Evolutionary conservation across 179 eudicot species (phyloP).

Genomic region (Gypsophila paniculata): DNA sequence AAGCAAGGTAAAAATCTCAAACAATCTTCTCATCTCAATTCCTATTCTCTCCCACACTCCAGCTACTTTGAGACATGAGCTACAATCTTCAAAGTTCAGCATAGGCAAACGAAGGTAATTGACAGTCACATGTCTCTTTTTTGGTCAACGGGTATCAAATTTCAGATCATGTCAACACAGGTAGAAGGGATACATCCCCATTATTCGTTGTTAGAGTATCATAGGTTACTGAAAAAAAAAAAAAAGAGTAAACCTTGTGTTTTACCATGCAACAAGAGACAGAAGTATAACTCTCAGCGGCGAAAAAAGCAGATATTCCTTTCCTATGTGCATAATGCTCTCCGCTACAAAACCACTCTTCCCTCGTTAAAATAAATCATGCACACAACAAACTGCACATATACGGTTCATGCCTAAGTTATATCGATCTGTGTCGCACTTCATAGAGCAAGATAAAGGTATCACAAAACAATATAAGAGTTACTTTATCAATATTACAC

Average conservation of each 20-base stretch:
- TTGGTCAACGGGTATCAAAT: too few species aligned
- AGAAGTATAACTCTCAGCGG: background rate
- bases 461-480: background rate
- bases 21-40: too few species aligned
- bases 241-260: background rate
- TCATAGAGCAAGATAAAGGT: background rate
- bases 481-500: background rate
- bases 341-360: background rate
- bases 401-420: constrained; percentile 1
- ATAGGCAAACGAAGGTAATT: too few species aligned
- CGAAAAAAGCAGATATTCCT: too few species aligned
- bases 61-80: too few species aligned
- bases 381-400: background rate
- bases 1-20: too few species aligned
- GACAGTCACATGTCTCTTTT: too few species aligned
- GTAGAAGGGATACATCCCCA: background rate
- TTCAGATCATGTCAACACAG: background rate
- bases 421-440: background rate
- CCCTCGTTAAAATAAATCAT: background rate
- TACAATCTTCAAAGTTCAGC: too few species aligned
- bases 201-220: background rate
- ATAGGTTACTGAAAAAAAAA: background rate
- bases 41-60: too few species aligned
- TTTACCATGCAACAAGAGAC: background rate
- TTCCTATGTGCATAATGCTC: background rate